A percentile compares a stretch with the other conserved stretches of the same genome.
Conservation (phyloP, 1,284 basidiomycete genomes). For the Malassezia slooffiae region DNA sequence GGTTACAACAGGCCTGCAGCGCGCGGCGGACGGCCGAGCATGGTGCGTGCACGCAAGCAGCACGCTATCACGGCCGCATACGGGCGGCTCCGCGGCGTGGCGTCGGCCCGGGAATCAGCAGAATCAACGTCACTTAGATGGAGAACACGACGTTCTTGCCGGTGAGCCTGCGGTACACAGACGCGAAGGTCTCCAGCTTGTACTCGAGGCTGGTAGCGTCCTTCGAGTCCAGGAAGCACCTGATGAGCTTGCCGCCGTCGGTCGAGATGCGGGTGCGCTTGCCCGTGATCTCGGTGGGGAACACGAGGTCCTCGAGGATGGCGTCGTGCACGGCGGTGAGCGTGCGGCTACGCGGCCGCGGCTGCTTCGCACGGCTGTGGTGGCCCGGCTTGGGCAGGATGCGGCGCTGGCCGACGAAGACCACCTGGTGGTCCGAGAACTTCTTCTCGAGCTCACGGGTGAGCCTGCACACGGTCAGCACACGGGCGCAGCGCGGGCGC, state of each 20-base stretch:
- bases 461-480: constrained; percentile 57
- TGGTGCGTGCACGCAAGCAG: too few species aligned
- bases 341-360: constrained; percentile 90
- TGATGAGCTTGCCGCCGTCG: constrained; percentile 45
- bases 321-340: constrained; percentile 95
- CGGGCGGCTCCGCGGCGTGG: too few species aligned
- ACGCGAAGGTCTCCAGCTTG: constrained; percentile 94
- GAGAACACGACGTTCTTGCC: constrained; percentile 69
- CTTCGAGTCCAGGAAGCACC: constrained; percentile 81
- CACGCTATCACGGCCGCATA: too few species aligned
- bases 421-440: constrained; percentile 96
- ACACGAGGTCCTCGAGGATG: constrained; percentile 97
- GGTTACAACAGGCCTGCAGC: too few species aligned
- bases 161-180: constrained; percentile 83
- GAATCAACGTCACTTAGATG: constrained; percentile 15
- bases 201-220: constrained; percentile 98
- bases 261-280: constrained; percentile 69
- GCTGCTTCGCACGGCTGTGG: constrained; percentile 82
- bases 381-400: constrained; percentile 96
- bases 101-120: not conserved
- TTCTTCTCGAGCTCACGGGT: constrained; percentile 99
- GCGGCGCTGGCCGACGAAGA: constrained; percentile 96
- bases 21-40: too few species aligned
- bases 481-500: not conserved
- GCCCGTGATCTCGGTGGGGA: constrained; percentile 96